Conservation (phyloP, 768 basidiomycete species). For the Lactarius evosmus region DNA sequence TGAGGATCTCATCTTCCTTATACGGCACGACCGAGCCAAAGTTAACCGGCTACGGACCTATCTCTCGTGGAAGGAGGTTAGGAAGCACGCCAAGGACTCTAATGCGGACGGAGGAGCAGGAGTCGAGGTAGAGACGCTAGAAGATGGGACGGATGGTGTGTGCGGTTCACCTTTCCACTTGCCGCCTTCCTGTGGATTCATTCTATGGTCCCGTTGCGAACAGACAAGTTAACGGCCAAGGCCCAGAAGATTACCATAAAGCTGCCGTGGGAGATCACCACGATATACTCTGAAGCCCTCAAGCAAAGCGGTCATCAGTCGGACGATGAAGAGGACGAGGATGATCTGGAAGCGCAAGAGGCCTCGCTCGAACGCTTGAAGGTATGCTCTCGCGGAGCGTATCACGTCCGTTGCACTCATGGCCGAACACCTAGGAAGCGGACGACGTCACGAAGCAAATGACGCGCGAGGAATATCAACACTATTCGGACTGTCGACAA, state of each 20-base stretch:
- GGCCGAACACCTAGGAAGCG: slow-evolving; percentile 60
- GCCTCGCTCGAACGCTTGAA: slow-evolving; percentile 87
- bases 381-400: slow-evolving; percentile 36
- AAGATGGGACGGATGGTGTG: slow-evolving; percentile 79
- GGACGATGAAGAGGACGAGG: slow-evolving; percentile 96
- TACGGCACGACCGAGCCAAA: slow-evolving; percentile 90
- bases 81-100: slow-evolving; percentile 91
- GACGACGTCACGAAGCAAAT: slow-evolving; percentile 94
- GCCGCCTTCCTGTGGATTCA: neutral
- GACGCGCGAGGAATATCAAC: slow-evolving; percentile 96
- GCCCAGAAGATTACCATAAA: slow-evolving; percentile 93
- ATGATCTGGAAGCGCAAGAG: slow-evolving; percentile 93
- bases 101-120: slow-evolving; percentile 77
- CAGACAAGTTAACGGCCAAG: slow-evolving; percentile 77
- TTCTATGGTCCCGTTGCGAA: neutral
- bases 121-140: slow-evolving; percentile 78
- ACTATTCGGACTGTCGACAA: slow-evolving; percentile 95
- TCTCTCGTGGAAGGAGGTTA: slow-evolving; percentile 95
- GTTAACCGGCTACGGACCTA: slow-evolving; percentile 92
- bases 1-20: slow-evolving; percentile 95
- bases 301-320: slow-evolving; percentile 46
- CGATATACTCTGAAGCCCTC: slow-evolving; percentile 87
- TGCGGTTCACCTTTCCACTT: slow-evolving; percentile 27
- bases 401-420: neutral
- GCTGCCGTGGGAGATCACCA: slow-evolving; percentile 92